phyloP scores from a whole-genome alignment of 2,329 filamentous ascomycete genomes.

The Incumbomyces delicatus region DNA sequence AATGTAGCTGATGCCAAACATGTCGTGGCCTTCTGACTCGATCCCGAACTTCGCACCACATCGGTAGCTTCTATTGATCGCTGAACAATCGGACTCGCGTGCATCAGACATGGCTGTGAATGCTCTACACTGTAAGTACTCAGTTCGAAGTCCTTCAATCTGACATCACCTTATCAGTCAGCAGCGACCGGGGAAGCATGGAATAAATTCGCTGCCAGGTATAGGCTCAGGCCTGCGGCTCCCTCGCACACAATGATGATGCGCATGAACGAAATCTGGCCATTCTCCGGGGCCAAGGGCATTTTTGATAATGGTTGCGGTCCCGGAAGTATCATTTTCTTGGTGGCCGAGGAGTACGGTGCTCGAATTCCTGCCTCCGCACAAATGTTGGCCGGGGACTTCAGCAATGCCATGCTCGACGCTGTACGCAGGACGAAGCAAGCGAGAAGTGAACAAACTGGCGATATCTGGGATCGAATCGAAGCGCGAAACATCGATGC shows the following conservation, averaged over 20 bases:
- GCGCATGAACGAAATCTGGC: not conserved
- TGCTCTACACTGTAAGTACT: no score
- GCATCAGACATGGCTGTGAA: no score
- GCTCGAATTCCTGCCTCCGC: not conserved
- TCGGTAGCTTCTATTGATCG: no score
- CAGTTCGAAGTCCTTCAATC: no score
- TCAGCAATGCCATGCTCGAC: conserved; percentile 1
- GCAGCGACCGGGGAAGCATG: no score
- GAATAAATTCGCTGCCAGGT: no score
- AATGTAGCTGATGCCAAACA: no score
- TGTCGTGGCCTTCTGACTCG: no score
- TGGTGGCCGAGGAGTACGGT: conserved; percentile 1
- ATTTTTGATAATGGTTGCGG: conserved; percentile 6
- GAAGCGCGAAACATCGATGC: conserved; percentile 1
- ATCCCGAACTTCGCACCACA: no score
- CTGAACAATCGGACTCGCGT: no score
- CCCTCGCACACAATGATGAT: not conserved
- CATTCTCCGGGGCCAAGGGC: not conserved
- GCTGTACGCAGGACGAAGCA: not conserved
- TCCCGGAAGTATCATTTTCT: not conserved
- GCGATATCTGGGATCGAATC: not conserved
- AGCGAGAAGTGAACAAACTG: not conserved
- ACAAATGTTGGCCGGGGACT: not conserved
- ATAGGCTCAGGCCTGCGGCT: not conserved
- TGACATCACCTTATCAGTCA: no score